Evolutionary conservation across 1,284 basidiomycete species (phyloP).

Genomic region (Vanrija pseudolonga): DNA sequence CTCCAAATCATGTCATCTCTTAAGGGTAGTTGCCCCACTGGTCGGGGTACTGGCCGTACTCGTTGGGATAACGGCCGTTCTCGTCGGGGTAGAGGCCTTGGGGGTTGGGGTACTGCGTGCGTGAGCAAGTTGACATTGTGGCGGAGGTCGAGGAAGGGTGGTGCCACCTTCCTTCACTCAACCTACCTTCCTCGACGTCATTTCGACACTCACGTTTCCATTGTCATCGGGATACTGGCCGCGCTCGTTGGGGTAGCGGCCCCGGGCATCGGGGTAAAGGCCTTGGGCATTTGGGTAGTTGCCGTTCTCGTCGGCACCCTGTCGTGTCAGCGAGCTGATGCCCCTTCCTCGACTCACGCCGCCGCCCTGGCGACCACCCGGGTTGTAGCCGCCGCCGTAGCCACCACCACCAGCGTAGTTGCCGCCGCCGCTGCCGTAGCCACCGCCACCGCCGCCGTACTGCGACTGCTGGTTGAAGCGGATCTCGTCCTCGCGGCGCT

Average conservation of each 20-base stretch:
- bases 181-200: background rate
- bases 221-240: conserved; percentile 2
- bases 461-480: background rate
- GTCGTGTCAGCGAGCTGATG: too few relatives aligned
- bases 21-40: background rate
- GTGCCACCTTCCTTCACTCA: background rate
- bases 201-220: background rate
- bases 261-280: background rate
- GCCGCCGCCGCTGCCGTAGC: background rate
- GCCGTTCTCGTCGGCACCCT: too few relatives aligned
- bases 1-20: too few relatives aligned
- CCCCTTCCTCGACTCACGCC: too few relatives aligned
- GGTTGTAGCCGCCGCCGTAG: too few relatives aligned
- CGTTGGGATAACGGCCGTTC: background rate
- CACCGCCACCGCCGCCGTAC: background rate
- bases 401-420: too few relatives aligned
- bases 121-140: too few relatives aligned
- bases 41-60: background rate
- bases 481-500: background rate
- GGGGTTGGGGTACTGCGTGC: background rate
- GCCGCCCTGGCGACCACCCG: too few relatives aligned
- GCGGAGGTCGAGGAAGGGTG: background rate
- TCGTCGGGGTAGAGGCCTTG: background rate
- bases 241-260: background rate
- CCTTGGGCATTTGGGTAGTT: background rate